A percentile compares a stretch with the other conserved stretches of the same genome.
phyloP scores from a whole-genome alignment of 352 stramenopile genomes.

The Phytophthora pistaciae region DNA sequence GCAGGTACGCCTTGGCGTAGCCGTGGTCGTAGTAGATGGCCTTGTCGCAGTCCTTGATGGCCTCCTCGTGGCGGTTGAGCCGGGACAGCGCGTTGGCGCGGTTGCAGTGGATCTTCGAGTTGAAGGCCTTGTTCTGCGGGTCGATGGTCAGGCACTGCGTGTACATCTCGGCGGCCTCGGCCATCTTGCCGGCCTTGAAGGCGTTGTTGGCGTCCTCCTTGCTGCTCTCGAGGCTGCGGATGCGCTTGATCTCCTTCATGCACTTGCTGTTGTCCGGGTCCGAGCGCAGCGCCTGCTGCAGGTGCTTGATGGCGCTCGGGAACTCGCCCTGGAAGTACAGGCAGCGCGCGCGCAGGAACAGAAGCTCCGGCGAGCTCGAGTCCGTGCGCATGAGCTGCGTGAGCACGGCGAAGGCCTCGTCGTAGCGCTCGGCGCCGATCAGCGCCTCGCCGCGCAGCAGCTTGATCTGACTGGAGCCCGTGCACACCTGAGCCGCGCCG shows the following conservation, averaged over 20 bases:
- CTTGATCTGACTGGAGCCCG: conserved; percentile 77
- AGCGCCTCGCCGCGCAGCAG: conserved; percentile 74
- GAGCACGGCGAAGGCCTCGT: conserved; percentile 83
- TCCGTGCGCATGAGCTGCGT: conserved; percentile 89
- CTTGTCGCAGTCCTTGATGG: conserved; percentile 91
- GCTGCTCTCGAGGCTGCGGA: conserved; percentile 84
- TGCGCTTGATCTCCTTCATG: conserved; percentile 90
- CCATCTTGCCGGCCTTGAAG: conserved; percentile 88
- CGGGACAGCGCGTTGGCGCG: conserved; percentile 89
- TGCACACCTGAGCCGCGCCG: conserved; percentile 72
- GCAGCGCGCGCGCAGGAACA: conserved; percentile 89
- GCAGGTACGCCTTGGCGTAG: conserved; percentile 93
- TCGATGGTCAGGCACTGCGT: conserved; percentile 89
- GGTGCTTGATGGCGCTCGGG: conserved; percentile 93
- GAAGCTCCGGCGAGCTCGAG: conserved; percentile 82
- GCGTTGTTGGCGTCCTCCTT: conserved; percentile 92
- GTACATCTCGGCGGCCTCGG: conserved; percentile 91
- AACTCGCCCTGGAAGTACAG: conserved; percentile 95
- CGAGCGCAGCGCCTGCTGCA: conserved; percentile 90
- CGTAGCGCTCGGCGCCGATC: conserved; percentile 82
- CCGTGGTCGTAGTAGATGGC: conserved; percentile 91
- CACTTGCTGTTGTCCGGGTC: conserved; percentile 92
- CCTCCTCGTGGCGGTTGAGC: conserved; percentile 85
- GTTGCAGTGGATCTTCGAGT: conserved; percentile 95
- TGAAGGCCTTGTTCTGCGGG: conserved; percentile 92